Evolutionary conservation across 2,329 filamentous ascomycete species (phyloP), one percentile per base, ranked within the genome.

Genomic region (Epichloe elymi): DNA sequence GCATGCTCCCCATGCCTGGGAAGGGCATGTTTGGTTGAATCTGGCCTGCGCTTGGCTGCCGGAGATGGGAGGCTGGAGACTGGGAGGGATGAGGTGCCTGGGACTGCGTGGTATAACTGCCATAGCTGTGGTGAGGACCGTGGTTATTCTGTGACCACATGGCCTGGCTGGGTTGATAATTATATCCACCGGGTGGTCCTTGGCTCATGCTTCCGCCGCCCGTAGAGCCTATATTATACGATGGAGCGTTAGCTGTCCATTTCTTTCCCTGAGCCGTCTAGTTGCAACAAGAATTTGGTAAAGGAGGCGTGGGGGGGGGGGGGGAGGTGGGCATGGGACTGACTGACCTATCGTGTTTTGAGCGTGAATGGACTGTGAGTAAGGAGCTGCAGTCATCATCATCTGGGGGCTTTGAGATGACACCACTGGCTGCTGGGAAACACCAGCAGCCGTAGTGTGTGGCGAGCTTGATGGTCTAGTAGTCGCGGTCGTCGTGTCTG

Each of bases 341-440:
- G 87, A 83, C 63, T 88, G 85, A 33, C 78, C 78, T 63, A 89
- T 80, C 39, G 83, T 75, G 61, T 80, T 83, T 61, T 86, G 86
- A 37, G 83, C 77, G 61, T 86, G 82, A 48, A 83, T 73, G 50
- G 86, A 78, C 61, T 83, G 85, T 50, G 83, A 80, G 67, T 89
- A 94, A 1, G 79, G 74, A 55, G 70, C 78, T 58, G 66, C 78
- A 57, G 76, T 75, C 75, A 81, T 80, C 76, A 85, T 80, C 70
- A 82, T 73, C 63, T 83, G 81, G 14, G 78, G 78, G 58, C 79
- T 80, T 59, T 83, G 80, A 55, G 79, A 78, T 6, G 78, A 68
- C n/a, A 78, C 69, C 58, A 80, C 72, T 46, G 72, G 70, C 15
- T 81, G 74, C 57, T 81, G 78, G 45, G 76, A 73, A 57, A 78